phyloP scores from a whole-genome alignment of 305 asterid genomes.

The Fraxinus nigra region DNA sequence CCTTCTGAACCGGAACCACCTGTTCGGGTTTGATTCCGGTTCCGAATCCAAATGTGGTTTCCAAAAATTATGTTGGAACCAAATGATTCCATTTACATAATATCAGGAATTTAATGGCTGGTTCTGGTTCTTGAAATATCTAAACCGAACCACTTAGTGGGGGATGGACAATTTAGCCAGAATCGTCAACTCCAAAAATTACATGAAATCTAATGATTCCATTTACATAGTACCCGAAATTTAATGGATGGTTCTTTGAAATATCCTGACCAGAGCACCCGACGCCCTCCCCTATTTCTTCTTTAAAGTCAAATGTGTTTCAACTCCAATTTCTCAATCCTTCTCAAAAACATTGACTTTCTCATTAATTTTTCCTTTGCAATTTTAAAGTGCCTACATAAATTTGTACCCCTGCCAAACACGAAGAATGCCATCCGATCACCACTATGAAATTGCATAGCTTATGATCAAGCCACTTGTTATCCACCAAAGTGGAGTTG shows the following conservation, averaged over 20 bases:
- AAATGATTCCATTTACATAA: neutral
- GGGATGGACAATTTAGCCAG: neutral
- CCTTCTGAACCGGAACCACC: neutral
- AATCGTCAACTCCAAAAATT: neutral
- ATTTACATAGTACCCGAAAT: neutral
- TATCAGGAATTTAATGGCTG: neutral
- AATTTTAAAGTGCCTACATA: neutral
- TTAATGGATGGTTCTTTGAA: neutral
- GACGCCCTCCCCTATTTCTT: neutral
- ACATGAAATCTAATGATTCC: neutral
- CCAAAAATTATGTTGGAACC: neutral
- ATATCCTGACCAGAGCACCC: neutral
- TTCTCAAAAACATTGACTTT: neutral
- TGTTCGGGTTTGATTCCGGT: neutral
- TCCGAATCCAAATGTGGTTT: neutral
- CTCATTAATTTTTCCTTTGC: neutral
- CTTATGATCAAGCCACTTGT: neutral
- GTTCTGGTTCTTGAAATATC: neutral
- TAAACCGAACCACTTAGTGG: neutral
- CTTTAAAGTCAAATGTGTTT: neutral
- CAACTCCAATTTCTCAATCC: neutral
- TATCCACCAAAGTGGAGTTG: neutral
- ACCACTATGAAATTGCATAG: neutral
- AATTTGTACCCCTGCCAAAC: neutral
- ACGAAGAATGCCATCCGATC: neutral